Evolutionary conservation across 2,329 filamentous ascomycete species (phyloP).

Genomic region (Phialocephala subalpina): DNA sequence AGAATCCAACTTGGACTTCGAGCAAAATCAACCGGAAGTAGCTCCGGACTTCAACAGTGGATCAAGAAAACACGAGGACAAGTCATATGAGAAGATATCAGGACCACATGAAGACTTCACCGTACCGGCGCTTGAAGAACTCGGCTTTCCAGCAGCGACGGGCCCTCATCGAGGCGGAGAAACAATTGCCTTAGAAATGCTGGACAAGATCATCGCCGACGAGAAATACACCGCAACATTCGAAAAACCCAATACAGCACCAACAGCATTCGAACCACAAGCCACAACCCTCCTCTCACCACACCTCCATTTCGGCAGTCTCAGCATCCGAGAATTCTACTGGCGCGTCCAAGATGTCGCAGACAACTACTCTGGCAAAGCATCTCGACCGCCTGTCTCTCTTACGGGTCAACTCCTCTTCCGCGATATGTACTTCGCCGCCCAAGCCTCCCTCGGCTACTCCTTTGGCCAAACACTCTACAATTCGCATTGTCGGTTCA

Average conservation of each 20-base stretch:
- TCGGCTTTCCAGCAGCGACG: conserved; percentile 73
- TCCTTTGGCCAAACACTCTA: conserved; percentile 69
- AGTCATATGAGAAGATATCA: conserved; percentile 65
- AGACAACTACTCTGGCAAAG: conserved; percentile 58
- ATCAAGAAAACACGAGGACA: conserved; percentile 61
- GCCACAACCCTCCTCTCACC: conserved; percentile 78
- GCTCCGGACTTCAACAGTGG: conserved; percentile 67
- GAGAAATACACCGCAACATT: conserved; percentile 76
- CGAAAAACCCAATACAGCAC: conserved; percentile 78
- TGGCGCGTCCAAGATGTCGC: conserved; percentile 73
- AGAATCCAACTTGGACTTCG: conserved; percentile 64
- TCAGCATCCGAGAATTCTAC: conserved; percentile 77
- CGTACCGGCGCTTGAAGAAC: conserved; percentile 74
- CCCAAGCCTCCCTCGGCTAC: conserved; percentile 73
- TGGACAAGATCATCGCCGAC: conserved; percentile 67
- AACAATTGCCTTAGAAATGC: conserved; percentile 63
- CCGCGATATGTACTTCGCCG: conserved; percentile 85
- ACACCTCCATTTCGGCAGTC: conserved; percentile 76
- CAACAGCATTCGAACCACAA: conserved; percentile 76
- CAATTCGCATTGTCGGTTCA: conserved; percentile 75
- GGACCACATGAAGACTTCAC: conserved; percentile 75
- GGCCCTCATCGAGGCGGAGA: conserved; percentile 78
- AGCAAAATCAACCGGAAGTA: conserved; percentile 59
- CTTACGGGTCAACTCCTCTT: conserved; percentile 78
- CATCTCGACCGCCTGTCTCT: conserved; percentile 68